A percentile compares a stretch with the other conserved stretches of the same genome.
Evolutionary conservation across 1,139 yeast species (phyloP).

Genomic region (Nematodospora anomalae): DNA sequence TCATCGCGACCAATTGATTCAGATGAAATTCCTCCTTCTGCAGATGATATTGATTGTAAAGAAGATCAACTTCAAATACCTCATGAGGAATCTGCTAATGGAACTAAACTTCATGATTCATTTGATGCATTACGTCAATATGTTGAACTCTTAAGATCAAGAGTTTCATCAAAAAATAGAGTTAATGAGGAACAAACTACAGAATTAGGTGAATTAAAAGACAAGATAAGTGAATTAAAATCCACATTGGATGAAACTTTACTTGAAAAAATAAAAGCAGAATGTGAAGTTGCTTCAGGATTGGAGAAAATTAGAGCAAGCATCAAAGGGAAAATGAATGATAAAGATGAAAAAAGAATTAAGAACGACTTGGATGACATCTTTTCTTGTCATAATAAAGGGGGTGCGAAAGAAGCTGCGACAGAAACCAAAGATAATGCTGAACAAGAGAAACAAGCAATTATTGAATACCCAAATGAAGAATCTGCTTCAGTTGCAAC

Average conservation of each 20-base stretch:
- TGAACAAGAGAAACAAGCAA: background rate
- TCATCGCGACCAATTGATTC: constrained; percentile 1
- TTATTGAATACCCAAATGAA: too few relatives aligned
- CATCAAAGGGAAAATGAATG: constrained; percentile 1
- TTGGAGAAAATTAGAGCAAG: constrained; percentile 1
- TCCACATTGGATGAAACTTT: background rate
- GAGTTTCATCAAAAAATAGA: background rate
- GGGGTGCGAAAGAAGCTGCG: constrained; percentile 11
- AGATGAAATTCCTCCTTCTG: constrained; percentile 2
- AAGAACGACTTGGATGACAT: background rate
- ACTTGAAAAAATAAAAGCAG: constrained; percentile 1
- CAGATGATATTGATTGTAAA: background rate
- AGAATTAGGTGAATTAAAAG: background rate
- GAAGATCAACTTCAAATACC: background rate
- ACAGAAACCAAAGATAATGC: constrained; percentile 8
- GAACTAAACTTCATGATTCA: background rate
- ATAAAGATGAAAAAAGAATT: constrained; percentile 1
- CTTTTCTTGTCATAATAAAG: constrained; percentile 5
- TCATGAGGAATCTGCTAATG: background rate
- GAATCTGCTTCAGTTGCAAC: too few relatives aligned
- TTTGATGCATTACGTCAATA: background rate
- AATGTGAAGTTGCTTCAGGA: constrained; percentile 1
- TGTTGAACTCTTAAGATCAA: constrained; percentile 1
- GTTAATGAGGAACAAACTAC: background rate
- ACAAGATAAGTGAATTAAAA: background rate